Base-by-base conservation (phyloP, 345 rosid genomes). In the Rhizophora apiculata region DNA sequence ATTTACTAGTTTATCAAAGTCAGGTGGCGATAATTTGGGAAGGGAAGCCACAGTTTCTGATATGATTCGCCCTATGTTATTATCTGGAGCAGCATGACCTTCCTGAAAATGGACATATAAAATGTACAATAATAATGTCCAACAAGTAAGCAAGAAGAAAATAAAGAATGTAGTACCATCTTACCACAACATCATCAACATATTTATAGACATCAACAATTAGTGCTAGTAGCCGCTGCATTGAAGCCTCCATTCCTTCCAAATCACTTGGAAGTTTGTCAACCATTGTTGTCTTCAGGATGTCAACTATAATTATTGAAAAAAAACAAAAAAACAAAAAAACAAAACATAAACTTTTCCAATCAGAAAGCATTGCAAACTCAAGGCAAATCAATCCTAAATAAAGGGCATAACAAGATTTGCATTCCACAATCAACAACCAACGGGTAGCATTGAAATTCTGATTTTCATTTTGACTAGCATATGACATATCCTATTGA, bases 161-260 rank as follows among this genome's bases (percentile, higher is more conserved):
- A 51, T 7, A 56, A 21, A 6, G 10, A 48, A 34, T 22, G 13
- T 7, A 29, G 53, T 54, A 62, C 7, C 20, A 55, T 29, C 20
- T 31, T 64, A 77, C 99, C 93, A 88, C 97, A 34, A 92, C 94
- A 74, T 88, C 79, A 43, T 92, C 97, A 5, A 92, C 98, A 67
- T 87, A 86, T 79, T 86, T 86, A 84, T 85, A 75, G 62, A 90
- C 85, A 66, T 85, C 98, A 39, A 90, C 90, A 56, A 87, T 84
- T 39, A 92, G 67, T 74, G 86, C 80, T 68, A 89, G 71, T 15
- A 92, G 82, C 55, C 86, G 86, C 76, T 85, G 86, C 97, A 89
- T 85, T 26, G 96, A 81, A 68, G 85, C 80, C 82, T 92, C 98
- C 99, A 96, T 92, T 72, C 99, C 97, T 78, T 96, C 99, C 85